These are phyloP conservation scores for Clarkia xantiana DNA, from an alignment of 345 rosid genomes.

Conservation along the genomic window DNA sequence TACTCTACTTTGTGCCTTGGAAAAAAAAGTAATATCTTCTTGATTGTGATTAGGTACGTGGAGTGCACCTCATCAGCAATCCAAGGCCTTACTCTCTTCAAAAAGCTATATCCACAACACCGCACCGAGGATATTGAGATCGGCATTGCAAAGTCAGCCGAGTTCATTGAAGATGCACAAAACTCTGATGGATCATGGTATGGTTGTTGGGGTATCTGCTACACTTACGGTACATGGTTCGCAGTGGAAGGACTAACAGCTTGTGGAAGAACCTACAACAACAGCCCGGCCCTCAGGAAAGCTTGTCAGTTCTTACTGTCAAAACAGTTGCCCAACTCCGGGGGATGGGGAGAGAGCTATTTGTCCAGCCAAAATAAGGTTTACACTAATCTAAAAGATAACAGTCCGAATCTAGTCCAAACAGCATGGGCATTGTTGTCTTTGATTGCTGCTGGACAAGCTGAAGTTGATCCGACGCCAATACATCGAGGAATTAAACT, in stretches of 20 bases:
- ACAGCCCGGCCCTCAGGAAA: conserved; percentile 21
- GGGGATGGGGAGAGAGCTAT: conserved; percentile 71
- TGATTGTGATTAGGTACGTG: conserved; percentile 23
- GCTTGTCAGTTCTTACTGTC: conserved; percentile 39
- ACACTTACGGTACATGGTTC: conserved; percentile 47
- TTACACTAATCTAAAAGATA: conserved; percentile 27
- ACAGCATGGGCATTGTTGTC: conserved; percentile 42
- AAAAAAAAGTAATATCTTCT: too few relatives aligned
- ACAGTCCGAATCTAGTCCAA: conserved; percentile 31
- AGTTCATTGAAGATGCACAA: conserved; percentile 27
- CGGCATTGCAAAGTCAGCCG: conserved; percentile 12
- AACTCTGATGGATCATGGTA: conserved; percentile 48
- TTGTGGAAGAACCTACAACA: conserved; percentile 22
- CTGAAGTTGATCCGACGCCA: conserved; percentile 19
- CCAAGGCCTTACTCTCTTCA: conserved; percentile 27
- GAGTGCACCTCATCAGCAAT: conserved; percentile 39
- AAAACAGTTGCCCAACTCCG: conserved; percentile 26
- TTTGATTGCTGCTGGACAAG: conserved; percentile 35
- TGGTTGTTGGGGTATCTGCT: conserved; percentile 65
- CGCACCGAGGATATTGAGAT: conserved; percentile 22
- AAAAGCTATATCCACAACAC: conserved; percentile 26
- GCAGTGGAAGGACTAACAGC: conserved; percentile 38
- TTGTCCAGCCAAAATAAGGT: conserved; percentile 42
- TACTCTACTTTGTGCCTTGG: background rate
- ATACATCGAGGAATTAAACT: conserved; percentile 28